phyloP scores from a whole-genome alignment of 1,284 basidiomycete species.

The Fomitopsis pinicola region DNA sequence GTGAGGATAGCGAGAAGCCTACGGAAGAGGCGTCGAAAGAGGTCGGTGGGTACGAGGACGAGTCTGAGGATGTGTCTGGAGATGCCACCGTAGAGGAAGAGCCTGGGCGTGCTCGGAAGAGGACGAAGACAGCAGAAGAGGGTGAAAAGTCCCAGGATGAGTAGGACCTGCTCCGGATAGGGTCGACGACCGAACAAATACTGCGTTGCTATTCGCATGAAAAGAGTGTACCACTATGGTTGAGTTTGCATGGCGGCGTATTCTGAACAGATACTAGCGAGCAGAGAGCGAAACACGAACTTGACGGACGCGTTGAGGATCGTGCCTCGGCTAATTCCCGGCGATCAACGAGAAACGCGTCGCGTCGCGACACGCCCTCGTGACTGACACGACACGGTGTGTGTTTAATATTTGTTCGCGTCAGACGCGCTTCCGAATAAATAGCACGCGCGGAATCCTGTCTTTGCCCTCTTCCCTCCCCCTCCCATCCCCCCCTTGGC shows the following conservation, averaged over 20 bases:
- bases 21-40: not conserved
- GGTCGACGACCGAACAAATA: too few species aligned
- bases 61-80: not conserved
- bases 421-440: not conserved
- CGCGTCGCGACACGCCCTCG: not conserved
- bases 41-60: not conserved
- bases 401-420: conserved; percentile 1
- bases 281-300: too few species aligned
- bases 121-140: conserved; percentile 18
- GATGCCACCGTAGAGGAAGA: conserved; percentile 1
- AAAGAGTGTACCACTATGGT: not conserved
- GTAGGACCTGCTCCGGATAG: not conserved
- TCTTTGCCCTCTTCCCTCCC: not conserved
- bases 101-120: conserved; percentile 18
- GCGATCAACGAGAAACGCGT: not conserved
- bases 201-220: not conserved
- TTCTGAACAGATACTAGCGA: not conserved
- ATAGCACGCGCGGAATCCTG: not conserved
- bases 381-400: not conserved
- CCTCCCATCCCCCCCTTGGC: not conserved
- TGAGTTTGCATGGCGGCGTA: not conserved
- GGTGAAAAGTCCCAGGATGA: not conserved
- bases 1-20: conserved; percentile 1
- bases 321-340: not conserved
- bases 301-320: too few species aligned